These are phyloP conservation scores for Eutrema heterophyllum DNA, from an alignment of 345 rosid genomes.

Conservation along the genomic window DNA sequence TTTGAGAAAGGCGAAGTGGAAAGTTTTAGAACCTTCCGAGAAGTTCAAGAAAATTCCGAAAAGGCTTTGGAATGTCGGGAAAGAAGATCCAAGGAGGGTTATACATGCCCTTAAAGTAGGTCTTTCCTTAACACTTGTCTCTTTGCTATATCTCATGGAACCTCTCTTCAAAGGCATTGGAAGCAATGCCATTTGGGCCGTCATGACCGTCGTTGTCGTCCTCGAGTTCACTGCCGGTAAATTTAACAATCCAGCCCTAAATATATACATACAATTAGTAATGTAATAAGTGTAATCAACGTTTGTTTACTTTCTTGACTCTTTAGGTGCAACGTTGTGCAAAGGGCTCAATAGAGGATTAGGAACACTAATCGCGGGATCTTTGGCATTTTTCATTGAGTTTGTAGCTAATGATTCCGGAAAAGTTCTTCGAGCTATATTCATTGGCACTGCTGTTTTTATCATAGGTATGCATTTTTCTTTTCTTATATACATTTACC, in stretches of 20 bases:
- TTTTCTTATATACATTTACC: neutral
- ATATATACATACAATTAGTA: neutral
- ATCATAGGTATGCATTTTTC: conserved; percentile 44
- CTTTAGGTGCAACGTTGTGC: conserved; percentile 71
- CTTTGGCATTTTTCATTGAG: conserved; percentile 61
- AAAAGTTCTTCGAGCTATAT: conserved; percentile 54
- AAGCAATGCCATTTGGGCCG: conserved; percentile 73
- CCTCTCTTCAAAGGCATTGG: conserved; percentile 66
- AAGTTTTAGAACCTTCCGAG: conserved; percentile 12
- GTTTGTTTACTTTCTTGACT: neutral
- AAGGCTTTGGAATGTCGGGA: conserved; percentile 47
- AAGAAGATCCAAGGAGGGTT: conserved; percentile 73
- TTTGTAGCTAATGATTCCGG: conserved; percentile 52
- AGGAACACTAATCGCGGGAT: conserved; percentile 71
- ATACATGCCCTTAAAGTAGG: conserved; percentile 90
- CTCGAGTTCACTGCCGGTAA: conserved; percentile 81
- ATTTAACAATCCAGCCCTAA: neutral
- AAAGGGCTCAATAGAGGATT: conserved; percentile 84
- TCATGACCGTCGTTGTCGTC: conserved; percentile 89
- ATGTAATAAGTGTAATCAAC: neutral
- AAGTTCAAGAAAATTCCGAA: conserved; percentile 39
- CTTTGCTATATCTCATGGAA: conserved; percentile 57
- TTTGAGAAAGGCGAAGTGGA: conserved; percentile 27
- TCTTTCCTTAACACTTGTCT: conserved; percentile 58
- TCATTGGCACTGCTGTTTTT: conserved; percentile 68